Evolutionary conservation across 1,284 basidiomycete genomes (phyloP).

Genomic region (Gymnopus androsaceus): DNA sequence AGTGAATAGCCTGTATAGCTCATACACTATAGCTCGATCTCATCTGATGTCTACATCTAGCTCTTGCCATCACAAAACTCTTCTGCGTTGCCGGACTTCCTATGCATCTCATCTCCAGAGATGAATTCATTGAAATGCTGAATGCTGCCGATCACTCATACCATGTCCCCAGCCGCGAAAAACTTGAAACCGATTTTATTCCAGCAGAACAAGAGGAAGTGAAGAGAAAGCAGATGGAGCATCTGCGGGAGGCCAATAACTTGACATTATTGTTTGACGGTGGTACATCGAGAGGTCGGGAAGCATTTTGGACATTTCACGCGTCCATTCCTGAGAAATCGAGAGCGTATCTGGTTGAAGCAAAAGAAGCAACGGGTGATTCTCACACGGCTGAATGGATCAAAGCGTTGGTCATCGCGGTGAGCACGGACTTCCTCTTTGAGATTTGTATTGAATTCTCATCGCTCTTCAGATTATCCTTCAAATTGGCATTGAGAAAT

Average conservation of each 20-base stretch:
- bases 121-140: slow-evolving; percentile 13
- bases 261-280: slow-evolving; percentile 24
- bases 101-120: slow-evolving; percentile 5
- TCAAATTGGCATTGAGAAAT: slow-evolving; percentile 23
- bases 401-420: slow-evolving; percentile 17
- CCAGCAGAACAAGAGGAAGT: slow-evolving; percentile 8
- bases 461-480: slow-evolving; percentile 25
- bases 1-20: too few relatives aligned
- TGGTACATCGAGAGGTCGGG: slow-evolving; percentile 15
- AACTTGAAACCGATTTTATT: slow-evolving; percentile 7
- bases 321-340: slow-evolving; percentile 22
- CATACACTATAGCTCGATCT: too few relatives aligned
- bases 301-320: slow-evolving; percentile 28
- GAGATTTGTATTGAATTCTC: slow-evolving; percentile 10
- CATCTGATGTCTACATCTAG: not conserved
- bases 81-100: slow-evolving; percentile 15
- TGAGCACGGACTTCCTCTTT: slow-evolving; percentile 12
- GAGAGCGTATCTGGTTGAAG: slow-evolving; percentile 23
- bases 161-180: slow-evolving; percentile 7
- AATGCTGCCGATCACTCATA: slow-evolving; percentile 6
- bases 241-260: slow-evolving; percentile 10
- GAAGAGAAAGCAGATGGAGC: not conserved
- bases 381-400: slow-evolving; percentile 29
- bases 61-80: slow-evolving; percentile 14
- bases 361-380: slow-evolving; percentile 20